These are phyloP conservation scores for Erodium chrysanthum DNA, from an alignment of 441 rosid species.

Conservation along the genomic window DNA sequence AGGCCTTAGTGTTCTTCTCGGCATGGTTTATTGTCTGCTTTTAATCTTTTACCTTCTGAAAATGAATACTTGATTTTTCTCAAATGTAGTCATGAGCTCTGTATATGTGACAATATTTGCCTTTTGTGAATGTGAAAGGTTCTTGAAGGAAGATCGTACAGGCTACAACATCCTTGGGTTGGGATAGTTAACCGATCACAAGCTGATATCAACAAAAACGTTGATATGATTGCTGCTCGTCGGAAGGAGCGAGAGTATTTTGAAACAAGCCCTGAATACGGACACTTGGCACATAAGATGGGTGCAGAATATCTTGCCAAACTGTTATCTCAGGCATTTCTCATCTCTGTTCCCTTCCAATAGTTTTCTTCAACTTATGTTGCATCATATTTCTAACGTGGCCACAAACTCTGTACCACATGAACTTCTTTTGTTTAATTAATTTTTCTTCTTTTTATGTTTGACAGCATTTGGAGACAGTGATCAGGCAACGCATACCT, in stretches of 20 bases:
- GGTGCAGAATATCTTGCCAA: slow-evolving; percentile 97
- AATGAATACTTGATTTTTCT: background rate
- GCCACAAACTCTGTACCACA: background rate
- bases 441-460: background rate
- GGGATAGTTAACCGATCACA: slow-evolving; percentile 99
- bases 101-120: slow-evolving; percentile 16
- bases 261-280: slow-evolving; percentile 93
- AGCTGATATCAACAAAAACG: slow-evolving; percentile 94
- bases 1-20: background rate
- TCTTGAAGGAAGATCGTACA: slow-evolving; percentile 88
- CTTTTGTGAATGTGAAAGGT: slow-evolving; percentile 41
- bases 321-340: slow-evolving; percentile 69
- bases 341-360: slow-evolving; percentile 11
- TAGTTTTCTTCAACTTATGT: slow-evolving; percentile 6
- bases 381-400: background rate
- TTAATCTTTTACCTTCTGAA: background rate
- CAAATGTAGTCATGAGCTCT: background rate
- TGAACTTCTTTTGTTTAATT: background rate
- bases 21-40: background rate
- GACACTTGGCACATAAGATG: slow-evolving; percentile 88
- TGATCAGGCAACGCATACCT: slow-evolving; percentile 90
- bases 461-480: slow-evolving; percentile 79
- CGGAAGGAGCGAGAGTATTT: slow-evolving; percentile 89
- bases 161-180: slow-evolving; percentile 99
- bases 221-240: slow-evolving; percentile 89